phyloP scores from a whole-genome alignment of 495 filamentous ascomycete genomes.

The Venustampulla echinocandica region DNA sequence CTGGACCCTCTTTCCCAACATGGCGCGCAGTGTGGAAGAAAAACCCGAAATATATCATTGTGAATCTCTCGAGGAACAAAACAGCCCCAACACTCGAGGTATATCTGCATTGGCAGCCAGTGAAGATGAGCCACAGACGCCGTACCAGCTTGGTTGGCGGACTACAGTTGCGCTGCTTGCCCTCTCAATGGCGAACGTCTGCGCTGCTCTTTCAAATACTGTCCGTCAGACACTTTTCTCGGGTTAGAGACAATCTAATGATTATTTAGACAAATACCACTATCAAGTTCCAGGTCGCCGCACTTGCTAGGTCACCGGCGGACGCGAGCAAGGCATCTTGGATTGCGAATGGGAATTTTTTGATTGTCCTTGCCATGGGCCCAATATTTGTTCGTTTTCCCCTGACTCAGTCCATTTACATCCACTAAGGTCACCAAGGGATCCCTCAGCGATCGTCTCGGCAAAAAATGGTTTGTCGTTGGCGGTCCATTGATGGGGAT shows the following conservation, averaged over 20 bases:
- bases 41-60: slow-evolving; percentile 1
- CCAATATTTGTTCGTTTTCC: slow-evolving; percentile 5
- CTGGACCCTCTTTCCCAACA: too few relatives aligned
- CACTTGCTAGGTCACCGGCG: slow-evolving; percentile 5
- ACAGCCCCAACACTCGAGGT: neutral
- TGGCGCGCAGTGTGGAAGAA: neutral
- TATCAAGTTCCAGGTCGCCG: slow-evolving; percentile 14
- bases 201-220: slow-evolving; percentile 13
- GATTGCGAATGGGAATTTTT: slow-evolving; percentile 16
- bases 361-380: slow-evolving; percentile 12
- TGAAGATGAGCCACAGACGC: slow-evolving; percentile 13
- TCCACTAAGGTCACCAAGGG: neutral
- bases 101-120: slow-evolving; percentile 3
- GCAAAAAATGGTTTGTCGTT: slow-evolving; percentile 17
- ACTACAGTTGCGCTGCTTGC: slow-evolving; percentile 8
- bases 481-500: slow-evolving; percentile 8
- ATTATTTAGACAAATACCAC: slow-evolving; percentile 11
- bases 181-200: slow-evolving; percentile 15
- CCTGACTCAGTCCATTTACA: neutral
- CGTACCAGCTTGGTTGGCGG: slow-evolving; percentile 11
- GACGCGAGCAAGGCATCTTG: slow-evolving; percentile 13
- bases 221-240: neutral
- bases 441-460: slow-evolving; percentile 11
- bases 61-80: slow-evolving; percentile 5
- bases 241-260: neutral